These are phyloP conservation scores for Stylosanthes scabra DNA, from an alignment of 331 rosid species.

Conservation along the genomic window DNA sequence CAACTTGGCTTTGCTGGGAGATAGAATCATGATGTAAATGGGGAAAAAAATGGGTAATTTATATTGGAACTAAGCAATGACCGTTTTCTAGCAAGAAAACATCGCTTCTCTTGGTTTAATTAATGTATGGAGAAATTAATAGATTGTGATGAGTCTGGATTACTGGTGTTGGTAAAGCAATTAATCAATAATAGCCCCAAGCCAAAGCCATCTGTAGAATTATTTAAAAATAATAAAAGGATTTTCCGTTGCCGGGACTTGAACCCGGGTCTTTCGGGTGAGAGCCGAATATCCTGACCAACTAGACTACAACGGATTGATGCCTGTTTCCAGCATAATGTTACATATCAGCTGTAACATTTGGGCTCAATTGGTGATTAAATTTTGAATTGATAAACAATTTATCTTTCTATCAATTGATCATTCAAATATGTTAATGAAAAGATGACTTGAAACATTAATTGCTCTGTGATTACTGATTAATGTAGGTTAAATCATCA, in stretches of 20 bases:
- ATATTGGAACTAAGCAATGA: slow-evolving; percentile 10
- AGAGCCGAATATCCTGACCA: slow-evolving; percentile 61
- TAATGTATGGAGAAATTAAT: neutral
- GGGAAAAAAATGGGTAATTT: neutral
- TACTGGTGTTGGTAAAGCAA: neutral
- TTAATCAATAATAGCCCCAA: neutral
- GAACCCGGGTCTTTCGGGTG: slow-evolving; percentile 58
- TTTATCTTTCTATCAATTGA: no score
- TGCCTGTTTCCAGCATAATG: no score
- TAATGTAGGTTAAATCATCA: no score
- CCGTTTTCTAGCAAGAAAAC: neutral
- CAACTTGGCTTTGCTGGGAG: slow-evolving; percentile 20
- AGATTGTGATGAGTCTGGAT: neutral
- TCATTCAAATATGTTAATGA: no score
- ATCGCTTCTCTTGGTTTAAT: neutral
- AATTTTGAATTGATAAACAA: no score
- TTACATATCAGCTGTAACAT: no score
- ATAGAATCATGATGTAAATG: slow-evolving; percentile 10
- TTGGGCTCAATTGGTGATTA: no score
- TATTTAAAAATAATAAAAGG: no score
- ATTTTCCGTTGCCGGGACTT: slow-evolving; percentile 53
- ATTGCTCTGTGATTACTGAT: no score
- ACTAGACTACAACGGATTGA: slow-evolving; percentile 51
- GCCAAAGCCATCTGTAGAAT: no score
- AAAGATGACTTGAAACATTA: no score